Percentiles rank a stretch among this genome's conserved stretches.
These are phyloP conservation scores for Malus hybrid DNA, from an alignment of 331 rosid species.

Conservation along the genomic window DNA sequence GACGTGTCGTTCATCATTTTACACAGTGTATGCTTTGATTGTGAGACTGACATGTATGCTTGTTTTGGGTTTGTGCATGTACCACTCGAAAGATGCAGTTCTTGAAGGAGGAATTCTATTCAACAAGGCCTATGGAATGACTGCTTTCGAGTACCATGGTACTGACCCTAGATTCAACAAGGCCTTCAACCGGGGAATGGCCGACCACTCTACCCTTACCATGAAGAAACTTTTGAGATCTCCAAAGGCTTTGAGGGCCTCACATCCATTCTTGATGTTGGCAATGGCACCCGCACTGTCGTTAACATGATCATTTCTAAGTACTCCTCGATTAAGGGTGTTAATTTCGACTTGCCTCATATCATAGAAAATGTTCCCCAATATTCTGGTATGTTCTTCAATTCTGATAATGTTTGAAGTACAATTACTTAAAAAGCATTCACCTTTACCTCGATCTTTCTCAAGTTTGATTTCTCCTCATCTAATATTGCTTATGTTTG, in stretches of 20 bases:
- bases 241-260: conserved; percentile 79
- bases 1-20: no score
- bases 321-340: conserved; percentile 68
- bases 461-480: no score
- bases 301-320: conserved; percentile 63
- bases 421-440: no score
- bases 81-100: conserved; percentile 73
- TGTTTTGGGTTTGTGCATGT: conserved; percentile 31
- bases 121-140: conserved; percentile 89
- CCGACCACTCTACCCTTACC: conserved; percentile 82
- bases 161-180: conserved; percentile 6
- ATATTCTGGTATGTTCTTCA: conserved; percentile 39
- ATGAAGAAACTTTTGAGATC: conserved; percentile 68
- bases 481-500: no score
- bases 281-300: conserved; percentile 82
- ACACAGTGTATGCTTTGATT: not conserved
- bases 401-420: no score
- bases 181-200: conserved; percentile 84
- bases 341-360: conserved; percentile 88
- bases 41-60: no score
- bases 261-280: conserved; percentile 69
- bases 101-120: conserved; percentile 92
- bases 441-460: no score
- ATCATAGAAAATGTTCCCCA: not conserved
- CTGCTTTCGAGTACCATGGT: conserved; percentile 80